A percentile compares a stretch with the other conserved stretches of the same genome.
These are phyloP conservation scores for Paraphaeosphaeria minitans DNA, from an alignment of 2,329 filamentous ascomycete species.

Conservation along the genomic window DNA sequence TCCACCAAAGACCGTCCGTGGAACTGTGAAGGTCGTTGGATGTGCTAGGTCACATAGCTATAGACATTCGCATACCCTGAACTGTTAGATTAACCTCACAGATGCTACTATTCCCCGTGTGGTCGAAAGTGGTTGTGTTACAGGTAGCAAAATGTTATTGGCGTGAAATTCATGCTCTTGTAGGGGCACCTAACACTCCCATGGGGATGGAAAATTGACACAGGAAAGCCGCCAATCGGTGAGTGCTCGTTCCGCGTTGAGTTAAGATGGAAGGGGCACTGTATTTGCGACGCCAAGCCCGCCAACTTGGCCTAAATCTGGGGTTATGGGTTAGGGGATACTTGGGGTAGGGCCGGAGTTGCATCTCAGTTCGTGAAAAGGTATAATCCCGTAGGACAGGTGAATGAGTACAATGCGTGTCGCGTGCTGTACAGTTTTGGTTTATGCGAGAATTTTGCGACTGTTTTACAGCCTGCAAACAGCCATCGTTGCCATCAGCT, in stretches of 20 bases:
- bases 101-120: conserved; percentile 4
- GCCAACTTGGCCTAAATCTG: background rate
- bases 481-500: no score
- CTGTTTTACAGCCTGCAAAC: background rate
- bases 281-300: conserved; percentile 3
- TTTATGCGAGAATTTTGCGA: no score
- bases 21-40: background rate
- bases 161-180: background rate
- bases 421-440: no score
- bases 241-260: background rate
- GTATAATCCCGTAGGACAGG: no score
- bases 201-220: background rate
- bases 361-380: no score
- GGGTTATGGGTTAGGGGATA: background rate
- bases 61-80: background rate
- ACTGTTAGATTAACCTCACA: conserved; percentile 1
- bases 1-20: conserved; percentile 10
- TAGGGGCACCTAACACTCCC: background rate
- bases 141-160: background rate
- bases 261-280: background rate
- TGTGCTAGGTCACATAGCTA: background rate
- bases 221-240: conserved; percentile 7
- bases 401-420: no score
- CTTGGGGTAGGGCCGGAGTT: no score
- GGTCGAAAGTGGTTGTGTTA: background rate